Percentiles rank a stretch among this genome's conserved stretches.
These are phyloP conservation scores for Metschnikowia rubicola DNA, from an alignment of 805 yeast genomes.

Conservation along the genomic window DNA sequence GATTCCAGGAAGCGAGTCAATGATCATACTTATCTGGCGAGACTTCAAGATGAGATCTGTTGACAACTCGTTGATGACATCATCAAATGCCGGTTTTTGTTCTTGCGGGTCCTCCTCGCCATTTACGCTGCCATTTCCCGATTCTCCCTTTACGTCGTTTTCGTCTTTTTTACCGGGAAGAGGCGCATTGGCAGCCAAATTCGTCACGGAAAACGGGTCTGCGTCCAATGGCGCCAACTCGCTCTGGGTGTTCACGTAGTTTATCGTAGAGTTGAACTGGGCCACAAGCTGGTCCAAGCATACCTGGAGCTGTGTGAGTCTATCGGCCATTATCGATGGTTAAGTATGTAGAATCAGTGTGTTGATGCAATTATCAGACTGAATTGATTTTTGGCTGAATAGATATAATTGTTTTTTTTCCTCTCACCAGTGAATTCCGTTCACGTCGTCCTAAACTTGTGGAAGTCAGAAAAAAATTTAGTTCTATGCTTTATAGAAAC, in stretches of 20 bases:
- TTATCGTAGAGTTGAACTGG: slow-evolving; percentile 73
- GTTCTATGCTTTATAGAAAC: no score
- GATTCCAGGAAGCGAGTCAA: slow-evolving; percentile 88
- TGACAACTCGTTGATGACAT: slow-evolving; percentile 70
- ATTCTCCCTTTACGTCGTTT: slow-evolving; percentile 9
- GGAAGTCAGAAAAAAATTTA: no score
- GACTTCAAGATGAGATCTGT: slow-evolving; percentile 82
- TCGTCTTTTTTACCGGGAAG: slow-evolving; percentile 33
- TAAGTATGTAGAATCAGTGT: background rate
- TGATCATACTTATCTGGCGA: slow-evolving; percentile 79
- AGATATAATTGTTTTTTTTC: no score
- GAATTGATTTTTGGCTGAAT: no score
- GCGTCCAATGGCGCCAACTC: slow-evolving; percentile 48
- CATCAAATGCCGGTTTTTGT: slow-evolving; percentile 24
- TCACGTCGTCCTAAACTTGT: no score
- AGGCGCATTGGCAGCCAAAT: slow-evolving; percentile 58
- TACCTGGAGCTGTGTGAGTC: slow-evolving; percentile 84
- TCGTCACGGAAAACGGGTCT: slow-evolving; percentile 59
- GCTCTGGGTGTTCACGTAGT: slow-evolving; percentile 52
- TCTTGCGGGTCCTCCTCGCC: background rate
- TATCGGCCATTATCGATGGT: slow-evolving; percentile 63
- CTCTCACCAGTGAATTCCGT: no score
- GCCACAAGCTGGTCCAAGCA: slow-evolving; percentile 82
- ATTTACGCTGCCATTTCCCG: slow-evolving; percentile 11
- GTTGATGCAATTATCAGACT: no score